Percentiles rank a stretch among this genome's conserved stretches.
These are phyloP conservation scores for Catunica adiposa DNA, from an alignment of 2,329 filamentous ascomycete genomes.

Conservation along the genomic window DNA sequence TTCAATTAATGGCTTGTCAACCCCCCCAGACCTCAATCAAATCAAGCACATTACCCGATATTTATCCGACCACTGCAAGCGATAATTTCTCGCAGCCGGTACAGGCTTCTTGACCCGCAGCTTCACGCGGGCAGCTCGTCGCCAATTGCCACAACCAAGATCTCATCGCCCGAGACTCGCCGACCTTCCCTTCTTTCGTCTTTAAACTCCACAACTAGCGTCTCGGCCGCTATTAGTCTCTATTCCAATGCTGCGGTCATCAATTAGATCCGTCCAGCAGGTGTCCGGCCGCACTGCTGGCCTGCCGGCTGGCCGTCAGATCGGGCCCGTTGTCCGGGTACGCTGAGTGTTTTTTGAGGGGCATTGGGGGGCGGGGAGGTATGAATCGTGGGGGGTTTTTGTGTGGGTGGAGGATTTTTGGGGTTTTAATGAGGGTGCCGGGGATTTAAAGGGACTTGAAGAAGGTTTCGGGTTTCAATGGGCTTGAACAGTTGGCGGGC, in stretches of 20 bases:
- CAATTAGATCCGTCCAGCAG: slow-evolving; percentile 46
- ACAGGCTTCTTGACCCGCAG: not conserved
- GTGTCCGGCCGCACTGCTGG: slow-evolving; percentile 34
- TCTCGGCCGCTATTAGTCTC: not conserved
- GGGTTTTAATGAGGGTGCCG: too few species aligned
- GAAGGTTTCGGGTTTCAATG: too few species aligned
- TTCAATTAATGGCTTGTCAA: too few species aligned
- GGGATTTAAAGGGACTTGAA: too few species aligned
- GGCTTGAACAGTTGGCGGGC: too few species aligned
- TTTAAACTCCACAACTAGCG: not conserved
- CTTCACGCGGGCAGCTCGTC: not conserved
- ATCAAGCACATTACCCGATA: slow-evolving; percentile 25
- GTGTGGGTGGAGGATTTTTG: too few species aligned
- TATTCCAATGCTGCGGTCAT: slow-evolving; percentile 47
- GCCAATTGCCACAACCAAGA: too few species aligned
- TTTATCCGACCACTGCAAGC: slow-evolving; percentile 18
- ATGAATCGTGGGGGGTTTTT: too few species aligned
- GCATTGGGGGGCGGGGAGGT: too few species aligned
- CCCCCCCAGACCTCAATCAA: not conserved
- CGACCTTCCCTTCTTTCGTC: not conserved
- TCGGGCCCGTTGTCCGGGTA: slow-evolving; percentile 12
- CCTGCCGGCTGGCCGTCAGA: slow-evolving; percentile 14
- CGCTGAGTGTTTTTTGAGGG: not conserved
- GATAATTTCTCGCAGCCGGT: slow-evolving; percentile 14
- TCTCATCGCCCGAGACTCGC: too few species aligned